Evolutionary conservation across 495 filamentous ascomycete genomes (phyloP).

Genomic region (Pseudevernia furfuracea): DNA sequence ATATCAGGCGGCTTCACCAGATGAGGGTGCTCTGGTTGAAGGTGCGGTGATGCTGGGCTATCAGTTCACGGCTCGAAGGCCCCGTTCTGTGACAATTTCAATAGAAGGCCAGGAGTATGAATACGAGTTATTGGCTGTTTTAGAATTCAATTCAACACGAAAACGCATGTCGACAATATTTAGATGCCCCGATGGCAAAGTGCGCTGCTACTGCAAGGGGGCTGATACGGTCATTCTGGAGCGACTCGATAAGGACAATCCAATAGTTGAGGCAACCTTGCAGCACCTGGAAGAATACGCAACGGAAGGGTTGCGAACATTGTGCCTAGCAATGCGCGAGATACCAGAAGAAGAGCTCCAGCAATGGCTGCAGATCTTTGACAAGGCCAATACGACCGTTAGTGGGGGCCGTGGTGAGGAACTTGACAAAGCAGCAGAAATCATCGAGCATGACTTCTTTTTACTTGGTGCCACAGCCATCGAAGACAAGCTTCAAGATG

Average conservation of each 20-base stretch:
- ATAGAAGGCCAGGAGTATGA: constrained; percentile 63
- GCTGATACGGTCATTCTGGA: constrained; percentile 97
- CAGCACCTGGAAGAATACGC: constrained; percentile 97
- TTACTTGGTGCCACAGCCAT: constrained; percentile 95
- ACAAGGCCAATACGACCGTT: constrained; percentile 85
- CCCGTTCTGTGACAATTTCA: constrained; percentile 72
- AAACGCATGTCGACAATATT: constrained; percentile 98
- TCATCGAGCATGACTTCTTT: constrained; percentile 87
- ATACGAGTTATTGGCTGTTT: constrained; percentile 90
- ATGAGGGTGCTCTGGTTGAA: constrained; percentile 93
- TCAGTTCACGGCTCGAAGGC: constrained; percentile 82
- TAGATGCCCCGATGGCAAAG: constrained; percentile 91
- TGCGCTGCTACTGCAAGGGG: constrained; percentile 90
- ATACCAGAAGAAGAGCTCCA: constrained; percentile 83
- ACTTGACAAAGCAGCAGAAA: constrained; percentile 91
- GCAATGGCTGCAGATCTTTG: constrained; percentile 80
- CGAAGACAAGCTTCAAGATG: constrained; percentile 94
- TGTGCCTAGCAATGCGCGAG: constrained; percentile 94
- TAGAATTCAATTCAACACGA: constrained; percentile 96
- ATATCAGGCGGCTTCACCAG: constrained; percentile 95
- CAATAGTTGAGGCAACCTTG: constrained; percentile 76
- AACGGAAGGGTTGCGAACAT: constrained; percentile 86
- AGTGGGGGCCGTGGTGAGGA: constrained; percentile 88
- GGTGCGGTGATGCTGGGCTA: constrained; percentile 83
- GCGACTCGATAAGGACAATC: constrained; percentile 69